Evolutionary conservation across 108 stramenopile species (phyloP).

Genomic region (Cyclostephanos invisitatus): DNA sequence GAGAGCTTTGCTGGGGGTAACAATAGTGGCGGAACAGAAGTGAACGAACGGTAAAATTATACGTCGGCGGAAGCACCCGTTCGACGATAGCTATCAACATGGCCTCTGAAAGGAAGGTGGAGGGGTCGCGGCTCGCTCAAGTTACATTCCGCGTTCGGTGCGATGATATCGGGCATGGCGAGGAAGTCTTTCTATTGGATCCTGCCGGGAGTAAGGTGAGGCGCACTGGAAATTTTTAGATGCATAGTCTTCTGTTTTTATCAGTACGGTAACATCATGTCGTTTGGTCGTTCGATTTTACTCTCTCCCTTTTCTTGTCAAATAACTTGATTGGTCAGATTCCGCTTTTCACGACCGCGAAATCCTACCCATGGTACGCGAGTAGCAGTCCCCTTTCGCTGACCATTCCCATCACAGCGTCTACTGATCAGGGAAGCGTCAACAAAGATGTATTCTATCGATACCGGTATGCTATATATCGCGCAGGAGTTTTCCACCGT

Average conservation of each 20-base stretch:
- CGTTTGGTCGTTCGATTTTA: neutral
- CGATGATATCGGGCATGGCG: slow-evolving; percentile 79
- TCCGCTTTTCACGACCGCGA: slow-evolving; percentile 74
- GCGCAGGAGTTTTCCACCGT: slow-evolving; percentile 68
- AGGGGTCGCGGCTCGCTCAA: slow-evolving; percentile 44
- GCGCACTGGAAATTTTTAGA: neutral
- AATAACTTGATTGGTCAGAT: slow-evolving; percentile 14
- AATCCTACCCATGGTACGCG: slow-evolving; percentile 76
- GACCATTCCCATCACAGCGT: slow-evolving; percentile 22
- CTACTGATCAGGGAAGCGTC: neutral
- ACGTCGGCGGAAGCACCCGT: neutral
- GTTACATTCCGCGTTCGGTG: slow-evolving; percentile 84
- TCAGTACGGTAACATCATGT: neutral
- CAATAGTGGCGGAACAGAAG: neutral
- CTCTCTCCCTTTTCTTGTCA: slow-evolving; percentile 14
- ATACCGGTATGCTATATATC: slow-evolving; percentile 76
- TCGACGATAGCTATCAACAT: neutral
- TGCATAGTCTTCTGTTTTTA: neutral
- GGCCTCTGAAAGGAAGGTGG: neutral
- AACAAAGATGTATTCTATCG: slow-evolving; percentile 53
- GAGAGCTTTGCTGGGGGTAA: neutral
- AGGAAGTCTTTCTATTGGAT: slow-evolving; percentile 68
- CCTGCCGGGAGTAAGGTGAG: slow-evolving; percentile 54
- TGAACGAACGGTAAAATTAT: neutral
- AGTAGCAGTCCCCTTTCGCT: slow-evolving; percentile 60